These are phyloP conservation scores for Mollisia scopiformis DNA, from an alignment of 2,329 filamentous ascomycete genomes.

Conservation along the genomic window DNA sequence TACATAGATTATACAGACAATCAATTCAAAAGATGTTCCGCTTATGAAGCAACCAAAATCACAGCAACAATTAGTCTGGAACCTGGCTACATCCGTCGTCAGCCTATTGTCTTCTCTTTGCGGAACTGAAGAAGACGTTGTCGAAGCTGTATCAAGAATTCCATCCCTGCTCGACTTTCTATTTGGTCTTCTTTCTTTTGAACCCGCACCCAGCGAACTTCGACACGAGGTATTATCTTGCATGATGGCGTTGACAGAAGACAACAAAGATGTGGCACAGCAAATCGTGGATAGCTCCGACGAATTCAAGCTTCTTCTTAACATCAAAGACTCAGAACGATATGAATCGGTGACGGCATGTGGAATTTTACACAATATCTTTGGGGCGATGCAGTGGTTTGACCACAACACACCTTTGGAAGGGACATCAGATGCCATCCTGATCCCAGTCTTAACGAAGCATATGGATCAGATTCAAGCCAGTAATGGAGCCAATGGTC, in stretches of 20 bases:
- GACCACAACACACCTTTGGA: slow-evolving; percentile 52
- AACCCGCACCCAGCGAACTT: slow-evolving; percentile 41
- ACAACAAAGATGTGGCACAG: slow-evolving; percentile 57
- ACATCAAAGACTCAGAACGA: slow-evolving; percentile 50
- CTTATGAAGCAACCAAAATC: slow-evolving; percentile 54
- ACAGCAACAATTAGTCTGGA: slow-evolving; percentile 57
- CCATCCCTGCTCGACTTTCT: slow-evolving; percentile 55
- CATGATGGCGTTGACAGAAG: slow-evolving; percentile 61
- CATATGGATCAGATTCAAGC: slow-evolving; percentile 30
- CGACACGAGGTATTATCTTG: slow-evolving; percentile 54
- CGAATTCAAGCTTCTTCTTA: slow-evolving; percentile 53
- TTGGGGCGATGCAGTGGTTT: slow-evolving; percentile 55
- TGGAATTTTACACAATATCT: slow-evolving; percentile 65
- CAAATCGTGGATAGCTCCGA: slow-evolving; percentile 54
- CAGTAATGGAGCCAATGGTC: slow-evolving; percentile 25
- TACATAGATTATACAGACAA: slow-evolving; percentile 34
- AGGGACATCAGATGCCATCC: slow-evolving; percentile 52
- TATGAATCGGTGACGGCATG: slow-evolving; percentile 59
- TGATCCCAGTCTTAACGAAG: slow-evolving; percentile 48
- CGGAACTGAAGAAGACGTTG: slow-evolving; percentile 63
- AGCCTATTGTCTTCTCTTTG: slow-evolving; percentile 56
- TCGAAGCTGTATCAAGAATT: slow-evolving; percentile 55
- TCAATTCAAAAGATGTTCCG: slow-evolving; percentile 39
- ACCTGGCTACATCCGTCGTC: slow-evolving; percentile 56
- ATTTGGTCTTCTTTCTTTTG: slow-evolving; percentile 51